These are phyloP conservation scores for Pleodorina starrii DNA, from an alignment of 139 green algal genomes.

Conservation along the genomic window DNA sequence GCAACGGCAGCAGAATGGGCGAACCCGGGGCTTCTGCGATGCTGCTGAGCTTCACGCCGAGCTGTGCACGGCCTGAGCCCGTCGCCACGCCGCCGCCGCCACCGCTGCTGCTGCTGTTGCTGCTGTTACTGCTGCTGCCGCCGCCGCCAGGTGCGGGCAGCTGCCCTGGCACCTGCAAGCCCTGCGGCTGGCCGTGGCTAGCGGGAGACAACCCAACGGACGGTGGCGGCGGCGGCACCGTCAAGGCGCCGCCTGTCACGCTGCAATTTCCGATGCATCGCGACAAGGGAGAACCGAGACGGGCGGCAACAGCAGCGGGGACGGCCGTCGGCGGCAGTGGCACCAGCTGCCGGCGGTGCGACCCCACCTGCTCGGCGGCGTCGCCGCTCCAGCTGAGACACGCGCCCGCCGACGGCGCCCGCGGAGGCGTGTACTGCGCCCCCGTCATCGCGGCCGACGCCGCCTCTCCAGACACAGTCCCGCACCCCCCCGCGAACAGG, in stretches of 20 bases:
- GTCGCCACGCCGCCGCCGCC: not conserved
- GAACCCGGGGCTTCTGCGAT: slow-evolving; percentile 19
- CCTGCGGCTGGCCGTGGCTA: not conserved
- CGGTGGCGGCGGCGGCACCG: not conserved
- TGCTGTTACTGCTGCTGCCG: slow-evolving; percentile 10
- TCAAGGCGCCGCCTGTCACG: not conserved
- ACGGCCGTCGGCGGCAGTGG: not conserved
- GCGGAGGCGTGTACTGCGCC: not conserved
- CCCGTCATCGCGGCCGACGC: not conserved
- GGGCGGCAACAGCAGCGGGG: not conserved
- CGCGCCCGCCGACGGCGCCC: not conserved
- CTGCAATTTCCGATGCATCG: not conserved
- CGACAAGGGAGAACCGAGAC: not conserved
- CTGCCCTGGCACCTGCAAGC: too few species aligned
- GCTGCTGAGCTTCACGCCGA: slow-evolving; percentile 12
- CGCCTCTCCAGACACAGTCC: not conserved
- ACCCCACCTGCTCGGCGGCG: not conserved
- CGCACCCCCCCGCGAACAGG: not conserved
- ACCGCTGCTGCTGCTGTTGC: not conserved
- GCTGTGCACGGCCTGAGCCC: not conserved
- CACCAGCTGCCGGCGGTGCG: not conserved
- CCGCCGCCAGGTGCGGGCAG: too few species aligned
- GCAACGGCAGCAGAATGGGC: not conserved
- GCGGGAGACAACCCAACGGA: not conserved
- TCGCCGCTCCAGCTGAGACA: slow-evolving; percentile 5